Conservation (phyloP, 1,284 basidiomycete species). For the Fomitopsis schrenkii region DNA sequence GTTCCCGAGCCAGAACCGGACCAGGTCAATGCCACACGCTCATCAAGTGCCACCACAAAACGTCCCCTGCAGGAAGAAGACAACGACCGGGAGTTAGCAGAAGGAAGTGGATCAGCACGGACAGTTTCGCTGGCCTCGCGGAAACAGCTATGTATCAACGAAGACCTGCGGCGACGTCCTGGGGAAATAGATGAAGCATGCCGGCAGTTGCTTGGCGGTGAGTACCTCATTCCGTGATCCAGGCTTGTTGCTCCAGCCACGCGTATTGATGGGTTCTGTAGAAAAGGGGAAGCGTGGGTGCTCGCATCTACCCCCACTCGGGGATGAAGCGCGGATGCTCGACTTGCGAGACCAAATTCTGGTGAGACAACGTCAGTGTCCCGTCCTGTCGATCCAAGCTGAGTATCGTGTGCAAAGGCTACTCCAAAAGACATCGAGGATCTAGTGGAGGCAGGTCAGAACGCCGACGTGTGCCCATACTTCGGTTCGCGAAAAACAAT, state of each 20-base stretch:
- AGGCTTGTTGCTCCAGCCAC: neutral
- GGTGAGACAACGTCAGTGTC: conserved; percentile 37
- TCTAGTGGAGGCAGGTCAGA: conserved; percentile 69
- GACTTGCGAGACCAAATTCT: conserved; percentile 89
- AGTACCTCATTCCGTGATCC: conserved; percentile 11
- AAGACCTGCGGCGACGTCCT: conserved; percentile 59
- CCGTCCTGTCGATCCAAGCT: neutral
- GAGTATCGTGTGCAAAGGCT: conserved; percentile 44
- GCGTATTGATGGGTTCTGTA: conserved; percentile 19
- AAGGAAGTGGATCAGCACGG: conserved; percentile 37
- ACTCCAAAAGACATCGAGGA: conserved; percentile 94
- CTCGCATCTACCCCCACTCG: conserved; percentile 73
- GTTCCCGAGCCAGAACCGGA: neutral
- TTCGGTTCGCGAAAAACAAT: conserved; percentile 89
- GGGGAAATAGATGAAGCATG: conserved; percentile 93
- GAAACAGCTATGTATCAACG: conserved; percentile 92
- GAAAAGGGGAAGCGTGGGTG: conserved; percentile 69
- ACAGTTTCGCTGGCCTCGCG: conserved; percentile 87
- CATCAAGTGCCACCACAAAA: neutral
- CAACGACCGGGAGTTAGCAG: conserved; percentile 5
- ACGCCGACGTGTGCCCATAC: conserved; percentile 82
- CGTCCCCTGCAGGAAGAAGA: conserved; percentile 1
- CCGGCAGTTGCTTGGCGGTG: conserved; percentile 81
- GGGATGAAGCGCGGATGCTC: conserved; percentile 71
- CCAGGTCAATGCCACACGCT: neutral